Conservation (phyloP, 768 basidiomycete genomes). For the Mrakia frigida region DNA sequence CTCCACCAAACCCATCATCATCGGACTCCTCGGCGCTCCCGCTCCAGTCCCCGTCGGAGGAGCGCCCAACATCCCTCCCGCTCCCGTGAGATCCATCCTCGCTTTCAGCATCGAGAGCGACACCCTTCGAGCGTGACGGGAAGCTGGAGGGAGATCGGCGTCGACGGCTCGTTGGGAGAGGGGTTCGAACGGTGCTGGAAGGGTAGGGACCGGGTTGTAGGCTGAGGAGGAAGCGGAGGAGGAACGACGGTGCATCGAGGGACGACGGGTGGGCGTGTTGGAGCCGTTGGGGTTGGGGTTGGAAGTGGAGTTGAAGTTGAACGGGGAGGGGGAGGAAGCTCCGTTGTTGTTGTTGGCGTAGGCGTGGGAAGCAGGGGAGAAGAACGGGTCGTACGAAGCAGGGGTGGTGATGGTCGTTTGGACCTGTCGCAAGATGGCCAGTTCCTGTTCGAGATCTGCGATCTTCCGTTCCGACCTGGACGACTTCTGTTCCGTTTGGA, state of each 20-base stretch:
- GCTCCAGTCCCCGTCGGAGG: constrained; percentile 37
- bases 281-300: not conserved
- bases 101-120: constrained; percentile 86
- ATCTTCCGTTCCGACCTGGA: constrained; percentile 67
- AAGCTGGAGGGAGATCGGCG: constrained; percentile 64
- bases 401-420: not conserved
- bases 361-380: constrained; percentile 44
- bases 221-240: not conserved
- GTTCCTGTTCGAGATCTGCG: constrained; percentile 60
- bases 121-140: constrained; percentile 72
- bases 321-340: not conserved
- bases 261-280: not conserved
- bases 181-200: constrained; percentile 38
- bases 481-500: constrained; percentile 64
- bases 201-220: not conserved
- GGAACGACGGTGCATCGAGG: not conserved
- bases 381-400: not conserved
- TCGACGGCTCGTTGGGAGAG: constrained; percentile 54
- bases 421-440: constrained; percentile 41
- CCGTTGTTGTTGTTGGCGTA: too few species aligned
- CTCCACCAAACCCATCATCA: not conserved
- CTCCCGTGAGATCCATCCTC: constrained; percentile 47
- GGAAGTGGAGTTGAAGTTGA: not conserved
- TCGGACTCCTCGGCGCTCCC: not conserved
- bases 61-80: not conserved